Evolutionary conservation across 2,329 filamentous ascomycete species (phyloP).

Genomic region (Penicillium corylophilum): DNA sequence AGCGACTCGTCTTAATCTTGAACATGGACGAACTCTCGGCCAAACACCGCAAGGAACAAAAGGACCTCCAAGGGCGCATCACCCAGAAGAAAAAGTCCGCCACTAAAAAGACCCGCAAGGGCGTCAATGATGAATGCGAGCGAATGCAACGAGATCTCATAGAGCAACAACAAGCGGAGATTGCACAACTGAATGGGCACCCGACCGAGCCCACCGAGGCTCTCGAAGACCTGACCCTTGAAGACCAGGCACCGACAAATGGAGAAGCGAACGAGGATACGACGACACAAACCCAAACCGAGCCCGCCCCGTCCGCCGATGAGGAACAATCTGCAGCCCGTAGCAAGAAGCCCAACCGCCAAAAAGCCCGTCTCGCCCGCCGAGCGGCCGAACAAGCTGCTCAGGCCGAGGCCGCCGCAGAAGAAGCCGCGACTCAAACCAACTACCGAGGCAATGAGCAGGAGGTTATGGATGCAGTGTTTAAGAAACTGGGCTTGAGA

Average conservation of each 20-base stretch:
- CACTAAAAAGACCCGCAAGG: slow-evolving; percentile 74
- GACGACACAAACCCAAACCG: slow-evolving; percentile 2
- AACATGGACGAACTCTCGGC: slow-evolving; percentile 73
- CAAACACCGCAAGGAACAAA: slow-evolving; percentile 83
- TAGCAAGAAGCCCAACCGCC: slow-evolving; percentile 77
- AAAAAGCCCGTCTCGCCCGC: slow-evolving; percentile 86
- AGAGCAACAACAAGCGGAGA: slow-evolving; percentile 54
- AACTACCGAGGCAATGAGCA: slow-evolving; percentile 71
- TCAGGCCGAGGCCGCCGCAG: slow-evolving; percentile 63
- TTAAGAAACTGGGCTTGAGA: slow-evolving; percentile 62
- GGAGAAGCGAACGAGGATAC: slow-evolving; percentile 11
- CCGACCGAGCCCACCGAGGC: slow-evolving; percentile 23
- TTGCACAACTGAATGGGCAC: slow-evolving; percentile 46
- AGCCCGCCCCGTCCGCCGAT: slow-evolving; percentile 3
- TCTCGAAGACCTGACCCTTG: slow-evolving; percentile 35
- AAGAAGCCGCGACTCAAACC: slow-evolving; percentile 72
- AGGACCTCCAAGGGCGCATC: slow-evolving; percentile 78
- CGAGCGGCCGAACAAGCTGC: slow-evolving; percentile 82
- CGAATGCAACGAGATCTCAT: slow-evolving; percentile 56
- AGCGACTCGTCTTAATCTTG: background rate
- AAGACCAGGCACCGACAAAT: slow-evolving; percentile 23
- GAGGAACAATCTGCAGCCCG: slow-evolving; percentile 18
- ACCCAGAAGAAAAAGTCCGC: slow-evolving; percentile 97
- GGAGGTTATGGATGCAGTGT: slow-evolving; percentile 66
- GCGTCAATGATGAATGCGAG: slow-evolving; percentile 66